phyloP scores from a whole-genome alignment of 208 protist species.

The Trypanosoma lewisi region DNA sequence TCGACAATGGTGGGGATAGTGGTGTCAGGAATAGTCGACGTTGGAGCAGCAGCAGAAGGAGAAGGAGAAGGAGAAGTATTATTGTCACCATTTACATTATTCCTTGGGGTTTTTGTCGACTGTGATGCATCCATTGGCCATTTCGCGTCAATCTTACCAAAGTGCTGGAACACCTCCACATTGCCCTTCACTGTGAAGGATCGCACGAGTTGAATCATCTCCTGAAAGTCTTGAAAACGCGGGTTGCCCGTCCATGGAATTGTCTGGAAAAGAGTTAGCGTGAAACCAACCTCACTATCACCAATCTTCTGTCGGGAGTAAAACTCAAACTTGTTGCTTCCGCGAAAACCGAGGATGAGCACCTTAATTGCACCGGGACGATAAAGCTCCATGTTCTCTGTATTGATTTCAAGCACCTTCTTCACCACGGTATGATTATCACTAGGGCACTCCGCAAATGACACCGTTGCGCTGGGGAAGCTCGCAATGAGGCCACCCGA shows the following conservation, averaged over 20 bases:
- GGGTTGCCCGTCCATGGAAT: constrained; percentile 90
- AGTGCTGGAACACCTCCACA: constrained; percentile 70
- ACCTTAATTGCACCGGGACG: constrained; percentile 49
- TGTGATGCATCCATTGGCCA: background rate
- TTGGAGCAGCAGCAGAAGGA: background rate
- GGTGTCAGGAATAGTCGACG: too few species aligned
- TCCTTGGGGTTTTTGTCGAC: background rate
- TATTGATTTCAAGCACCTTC: constrained; percentile 70
- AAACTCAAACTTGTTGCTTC: constrained; percentile 77
- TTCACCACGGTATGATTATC: constrained; percentile 58
- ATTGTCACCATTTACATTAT: background rate
- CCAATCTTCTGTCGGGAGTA: constrained; percentile 75
- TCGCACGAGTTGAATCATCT: constrained; percentile 69
- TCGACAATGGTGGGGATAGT: background rate
- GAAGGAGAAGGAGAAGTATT: background rate
- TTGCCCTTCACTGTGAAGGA: constrained; percentile 81
- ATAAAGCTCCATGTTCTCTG: constrained; percentile 73
- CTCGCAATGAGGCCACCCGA: constrained; percentile 63
- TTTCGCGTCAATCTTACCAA: constrained; percentile 35
- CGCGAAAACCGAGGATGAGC: constrained; percentile 76
- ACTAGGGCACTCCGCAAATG: constrained; percentile 76
- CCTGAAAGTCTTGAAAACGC: constrained; percentile 83
- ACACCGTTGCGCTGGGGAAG: constrained; percentile 46
- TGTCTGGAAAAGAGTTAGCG: constrained; percentile 68
- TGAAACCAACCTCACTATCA: constrained; percentile 55